Evolutionary conservation across 2,329 filamentous ascomycete genomes (phyloP).

Genomic region (Phyllosticta ampelicida): DNA sequence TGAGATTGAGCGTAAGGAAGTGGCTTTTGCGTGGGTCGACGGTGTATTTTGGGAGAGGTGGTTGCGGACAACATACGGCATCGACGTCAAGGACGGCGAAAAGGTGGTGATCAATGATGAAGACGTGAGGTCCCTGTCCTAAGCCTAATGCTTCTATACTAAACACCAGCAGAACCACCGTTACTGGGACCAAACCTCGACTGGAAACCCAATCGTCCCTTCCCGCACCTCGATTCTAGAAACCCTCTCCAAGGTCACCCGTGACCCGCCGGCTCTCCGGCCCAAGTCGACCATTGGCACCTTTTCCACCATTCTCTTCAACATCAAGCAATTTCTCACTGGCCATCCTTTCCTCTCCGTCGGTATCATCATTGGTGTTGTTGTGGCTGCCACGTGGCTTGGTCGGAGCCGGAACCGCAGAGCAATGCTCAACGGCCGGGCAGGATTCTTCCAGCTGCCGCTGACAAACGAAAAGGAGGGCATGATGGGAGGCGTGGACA

Average conservation of each 20-base stretch:
- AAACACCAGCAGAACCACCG: conserved; percentile 56
- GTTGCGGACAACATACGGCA: conserved; percentile 89
- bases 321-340: conserved; percentile 29
- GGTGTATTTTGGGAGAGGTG: conserved; percentile 96
- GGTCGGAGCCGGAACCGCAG: conserved; percentile 23
- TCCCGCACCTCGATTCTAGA: conserved; percentile 86
- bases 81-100: conserved; percentile 77
- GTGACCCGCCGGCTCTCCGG: conserved; percentile 58
- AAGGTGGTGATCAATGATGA: conserved; percentile 95
- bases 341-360: conserved; percentile 37
- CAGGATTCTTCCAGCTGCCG: conserved; percentile 48
- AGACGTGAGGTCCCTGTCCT: conserved; percentile 55
- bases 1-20: conserved; percentile 74
- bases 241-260: conserved; percentile 62
- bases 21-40: conserved; percentile 95
- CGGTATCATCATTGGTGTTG: conserved; percentile 47
- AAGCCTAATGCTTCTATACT: background rate
- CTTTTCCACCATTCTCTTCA: conserved; percentile 57
- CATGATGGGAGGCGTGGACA: conserved; percentile 35
- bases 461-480: conserved; percentile 53
- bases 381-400: conserved; percentile 36
- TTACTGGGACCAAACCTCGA: conserved; percentile 89
- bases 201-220: conserved; percentile 79
- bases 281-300: conserved; percentile 67
- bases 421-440: conserved; percentile 26